A percentile compares a stretch with the other conserved stretches of the same genome.
Conservation (phyloP, 2,329 filamentous ascomycete species). For the Phialocephala subalpina region DNA sequence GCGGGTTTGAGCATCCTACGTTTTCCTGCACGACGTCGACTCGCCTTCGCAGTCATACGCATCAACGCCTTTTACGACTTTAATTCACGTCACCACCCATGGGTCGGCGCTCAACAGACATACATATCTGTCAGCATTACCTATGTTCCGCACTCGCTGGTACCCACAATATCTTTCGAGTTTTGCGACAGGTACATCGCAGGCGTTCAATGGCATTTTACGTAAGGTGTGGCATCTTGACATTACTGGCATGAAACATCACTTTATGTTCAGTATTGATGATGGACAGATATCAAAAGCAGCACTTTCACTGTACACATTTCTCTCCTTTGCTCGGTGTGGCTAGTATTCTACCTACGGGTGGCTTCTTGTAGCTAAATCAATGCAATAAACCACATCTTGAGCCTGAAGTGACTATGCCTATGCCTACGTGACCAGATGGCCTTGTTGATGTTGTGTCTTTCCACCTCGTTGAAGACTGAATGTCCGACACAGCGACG, state of each 20-base stretch:
- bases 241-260: constrained; percentile 39
- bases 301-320: constrained; percentile 39
- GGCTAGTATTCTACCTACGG: constrained; percentile 34
- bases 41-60: constrained; percentile 28
- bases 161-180: constrained; percentile 42
- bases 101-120: constrained; percentile 37
- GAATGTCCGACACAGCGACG: no score
- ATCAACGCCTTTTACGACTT: constrained; percentile 36
- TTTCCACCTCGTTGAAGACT: no score
- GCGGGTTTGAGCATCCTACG: not conserved
- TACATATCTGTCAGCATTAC: constrained; percentile 41
- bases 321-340: constrained; percentile 38
- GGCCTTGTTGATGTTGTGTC: not conserved
- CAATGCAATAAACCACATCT: constrained; percentile 16
- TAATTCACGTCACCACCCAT: constrained; percentile 33
- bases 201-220: constrained; percentile 37
- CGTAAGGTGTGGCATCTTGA: constrained; percentile 39
- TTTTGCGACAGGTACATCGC: constrained; percentile 39
- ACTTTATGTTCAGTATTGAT: constrained; percentile 39
- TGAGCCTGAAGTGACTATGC: constrained; percentile 11
- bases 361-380: constrained; percentile 41
- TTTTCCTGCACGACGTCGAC: not conserved
- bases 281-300: constrained; percentile 40
- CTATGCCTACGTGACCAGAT: not conserved
- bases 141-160: constrained; percentile 36